Percentiles rank a stretch among this genome's conserved stretches.
Conservation (phyloP, 345 rosid species). For the Ceriops zippeliana region DNA sequence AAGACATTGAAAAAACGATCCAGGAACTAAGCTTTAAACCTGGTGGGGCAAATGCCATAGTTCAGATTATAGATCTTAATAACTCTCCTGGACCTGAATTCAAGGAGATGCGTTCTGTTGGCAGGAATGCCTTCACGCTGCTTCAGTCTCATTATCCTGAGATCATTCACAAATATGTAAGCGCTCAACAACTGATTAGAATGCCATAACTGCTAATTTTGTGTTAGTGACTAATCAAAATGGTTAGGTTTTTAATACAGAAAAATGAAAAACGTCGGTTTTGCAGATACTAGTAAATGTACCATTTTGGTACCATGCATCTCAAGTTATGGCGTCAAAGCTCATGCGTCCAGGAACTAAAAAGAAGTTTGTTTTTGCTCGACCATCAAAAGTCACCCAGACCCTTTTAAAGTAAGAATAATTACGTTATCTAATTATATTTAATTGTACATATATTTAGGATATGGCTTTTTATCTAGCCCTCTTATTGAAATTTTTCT, state of each 20-base stretch:
- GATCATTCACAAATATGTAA: slow-evolving; percentile 40
- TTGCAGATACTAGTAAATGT: slow-evolving; percentile 53
- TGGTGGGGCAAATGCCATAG: slow-evolving; percentile 43
- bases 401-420: slow-evolving; percentile 56
- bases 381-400: slow-evolving; percentile 44
- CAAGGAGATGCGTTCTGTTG: slow-evolving; percentile 33
- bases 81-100: slow-evolving; percentile 30
- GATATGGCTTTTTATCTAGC: background rate
- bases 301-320: slow-evolving; percentile 55
- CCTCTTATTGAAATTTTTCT: background rate
- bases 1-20: slow-evolving; percentile 40
- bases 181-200: background rate
- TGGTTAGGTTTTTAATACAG: too few species aligned
- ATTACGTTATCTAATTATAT: background rate
- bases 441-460: background rate
- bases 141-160: slow-evolving; percentile 49
- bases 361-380: slow-evolving; percentile 37
- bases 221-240: background rate
- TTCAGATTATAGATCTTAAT: slow-evolving; percentile 51
- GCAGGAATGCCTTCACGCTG: slow-evolving; percentile 24
- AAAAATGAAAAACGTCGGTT: background rate
- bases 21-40: slow-evolving; percentile 39
- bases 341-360: slow-evolving; percentile 24
- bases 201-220: background rate
- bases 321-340: slow-evolving; percentile 31